Percentiles rank a stretch among this genome's conserved stretches.
These are phyloP conservation scores for Cryptosporidium sp. DNA, from an alignment of 169 alveolate genomes.

Conservation along the genomic window DNA sequence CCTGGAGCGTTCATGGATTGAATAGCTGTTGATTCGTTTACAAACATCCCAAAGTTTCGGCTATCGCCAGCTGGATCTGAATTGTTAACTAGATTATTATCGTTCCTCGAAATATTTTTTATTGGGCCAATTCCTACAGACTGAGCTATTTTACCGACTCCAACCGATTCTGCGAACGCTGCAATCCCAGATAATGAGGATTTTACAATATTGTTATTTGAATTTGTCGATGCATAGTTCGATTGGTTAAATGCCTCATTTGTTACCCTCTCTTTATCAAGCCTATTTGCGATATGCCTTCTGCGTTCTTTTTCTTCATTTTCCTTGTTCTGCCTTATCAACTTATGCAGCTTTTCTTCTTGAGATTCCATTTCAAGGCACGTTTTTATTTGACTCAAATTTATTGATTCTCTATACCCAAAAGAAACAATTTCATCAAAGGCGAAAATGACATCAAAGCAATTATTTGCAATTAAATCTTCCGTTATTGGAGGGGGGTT, in stretches of 20 bases:
- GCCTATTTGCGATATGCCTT: constrained; percentile 88
- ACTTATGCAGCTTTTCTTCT: constrained; percentile 87
- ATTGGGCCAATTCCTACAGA: constrained; percentile 42
- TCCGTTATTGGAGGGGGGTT: constrained; percentile 82
- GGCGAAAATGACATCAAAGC: constrained; percentile 88
- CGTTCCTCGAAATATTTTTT: neutral
- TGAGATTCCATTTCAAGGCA: constrained; percentile 92
- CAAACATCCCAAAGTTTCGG: neutral
- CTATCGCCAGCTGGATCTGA: neutral
- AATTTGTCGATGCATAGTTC: constrained; percentile 31
- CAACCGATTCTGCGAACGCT: constrained; percentile 72
- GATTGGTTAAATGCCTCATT: constrained; percentile 76
- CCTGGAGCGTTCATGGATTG: constrained; percentile 78
- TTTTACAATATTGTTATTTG: constrained; percentile 58
- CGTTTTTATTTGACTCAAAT: constrained; percentile 87
- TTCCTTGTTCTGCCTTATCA: constrained; percentile 81
- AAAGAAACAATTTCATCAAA: constrained; percentile 89
- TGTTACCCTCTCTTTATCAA: constrained; percentile 85
- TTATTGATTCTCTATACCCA: constrained; percentile 89
- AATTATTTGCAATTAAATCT: constrained; percentile 84
- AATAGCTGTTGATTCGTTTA: neutral
- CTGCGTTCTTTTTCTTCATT: constrained; percentile 91
- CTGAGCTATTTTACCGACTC: constrained; percentile 51
- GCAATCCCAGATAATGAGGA: constrained; percentile 76
- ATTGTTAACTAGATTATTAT: neutral